phyloP scores from a whole-genome alignment of 257 asterid genomes.

The Solanum chiquidenum region DNA sequence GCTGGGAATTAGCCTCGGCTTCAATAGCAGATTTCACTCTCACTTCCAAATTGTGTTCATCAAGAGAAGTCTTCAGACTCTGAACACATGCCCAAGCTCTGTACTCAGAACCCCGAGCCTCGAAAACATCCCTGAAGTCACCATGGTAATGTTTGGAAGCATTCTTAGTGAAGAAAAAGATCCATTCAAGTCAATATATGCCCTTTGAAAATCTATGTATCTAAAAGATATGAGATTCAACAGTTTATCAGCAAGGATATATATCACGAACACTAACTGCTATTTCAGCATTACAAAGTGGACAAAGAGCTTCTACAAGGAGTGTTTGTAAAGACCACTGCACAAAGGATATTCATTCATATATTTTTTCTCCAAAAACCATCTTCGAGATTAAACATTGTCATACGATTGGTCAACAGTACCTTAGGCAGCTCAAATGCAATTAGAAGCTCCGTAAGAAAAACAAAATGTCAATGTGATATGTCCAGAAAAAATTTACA shows the following conservation, averaged over 20 bases:
- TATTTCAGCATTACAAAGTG: not conserved
- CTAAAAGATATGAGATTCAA: not conserved
- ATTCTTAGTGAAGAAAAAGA: not conserved
- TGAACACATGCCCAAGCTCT: conserved; percentile 89
- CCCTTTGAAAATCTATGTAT: not conserved
- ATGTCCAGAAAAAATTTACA: not conserved
- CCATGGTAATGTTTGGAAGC: conserved; percentile 5
- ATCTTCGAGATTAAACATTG: not conserved
- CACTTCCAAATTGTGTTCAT: conserved; percentile 75
- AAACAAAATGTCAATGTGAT: not conserved
- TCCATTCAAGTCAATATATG: not conserved
- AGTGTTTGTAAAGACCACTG: not conserved
- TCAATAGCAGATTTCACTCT: conserved; percentile 91
- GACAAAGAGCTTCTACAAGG: not conserved
- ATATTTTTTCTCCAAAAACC: not conserved
- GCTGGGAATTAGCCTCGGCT: conserved; percentile 92
- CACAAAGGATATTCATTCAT: not conserved
- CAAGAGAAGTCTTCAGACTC: conserved; percentile 69
- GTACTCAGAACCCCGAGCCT: conserved; percentile 67
- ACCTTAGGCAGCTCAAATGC: not conserved
- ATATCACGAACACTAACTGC: not conserved
- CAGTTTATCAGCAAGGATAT: not conserved
- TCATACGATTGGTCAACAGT: not conserved
- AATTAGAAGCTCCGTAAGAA: not conserved
- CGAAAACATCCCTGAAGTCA: conserved; percentile 61